Evolutionary conservation across 306 rosid genomes (phyloP).

Genomic region (Senna siamea): DNA sequence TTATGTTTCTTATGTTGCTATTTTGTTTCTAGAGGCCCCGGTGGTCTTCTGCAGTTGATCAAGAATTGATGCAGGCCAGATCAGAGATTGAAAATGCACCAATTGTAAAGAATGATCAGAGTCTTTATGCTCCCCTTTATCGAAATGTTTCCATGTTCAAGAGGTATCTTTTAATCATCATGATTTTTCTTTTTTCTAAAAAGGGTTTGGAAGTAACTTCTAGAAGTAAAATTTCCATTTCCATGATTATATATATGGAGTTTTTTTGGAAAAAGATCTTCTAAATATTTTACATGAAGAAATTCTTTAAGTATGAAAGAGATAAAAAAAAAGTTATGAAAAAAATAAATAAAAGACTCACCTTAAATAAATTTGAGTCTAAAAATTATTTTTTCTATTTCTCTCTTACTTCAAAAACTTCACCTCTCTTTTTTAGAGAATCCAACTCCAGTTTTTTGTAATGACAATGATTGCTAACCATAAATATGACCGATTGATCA

Average conservation of each 20-base stretch:
- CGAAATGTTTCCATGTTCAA: conserved; percentile 77
- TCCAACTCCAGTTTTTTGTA: no score
- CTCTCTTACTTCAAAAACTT: no score
- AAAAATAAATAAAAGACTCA: no score
- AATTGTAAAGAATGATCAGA: conserved; percentile 54
- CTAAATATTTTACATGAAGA: no score
- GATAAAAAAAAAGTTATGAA: no score
- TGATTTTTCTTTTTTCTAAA: not conserved
- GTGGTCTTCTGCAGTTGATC: conserved; percentile 70
- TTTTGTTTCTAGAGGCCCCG: conserved; percentile 57
- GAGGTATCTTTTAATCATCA: conserved; percentile 50
- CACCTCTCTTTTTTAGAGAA: no score
- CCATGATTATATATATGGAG: not conserved
- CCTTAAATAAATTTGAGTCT: no score
- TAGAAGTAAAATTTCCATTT: not conserved
- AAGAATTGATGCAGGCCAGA: conserved; percentile 58
- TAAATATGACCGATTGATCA: not conserved
- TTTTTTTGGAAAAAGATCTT: not conserved
- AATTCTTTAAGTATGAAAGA: no score
- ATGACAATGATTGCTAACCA: no score
- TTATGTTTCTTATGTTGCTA: conserved; percentile 27
- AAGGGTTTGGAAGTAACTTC: not conserved
- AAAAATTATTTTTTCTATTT: no score
- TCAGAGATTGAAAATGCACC: conserved; percentile 79
- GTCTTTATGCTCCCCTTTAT: conserved; percentile 70